phyloP scores from a whole-genome alignment of 2,329 filamentous ascomycete species.

The Torrubiella hemipterigena region DNA sequence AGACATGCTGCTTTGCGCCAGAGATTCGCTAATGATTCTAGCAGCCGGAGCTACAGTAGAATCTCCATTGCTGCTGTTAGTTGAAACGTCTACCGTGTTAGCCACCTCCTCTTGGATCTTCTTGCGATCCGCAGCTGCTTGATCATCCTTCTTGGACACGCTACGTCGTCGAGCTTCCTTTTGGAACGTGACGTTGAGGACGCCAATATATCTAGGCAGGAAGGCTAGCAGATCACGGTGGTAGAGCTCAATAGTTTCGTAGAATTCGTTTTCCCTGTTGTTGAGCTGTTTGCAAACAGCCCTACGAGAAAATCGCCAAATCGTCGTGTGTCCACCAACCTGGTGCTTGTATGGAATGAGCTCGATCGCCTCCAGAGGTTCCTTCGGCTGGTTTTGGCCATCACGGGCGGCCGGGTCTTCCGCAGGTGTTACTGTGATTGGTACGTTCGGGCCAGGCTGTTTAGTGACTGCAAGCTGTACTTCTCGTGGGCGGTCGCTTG shows the following conservation, averaged over 20 bases:
- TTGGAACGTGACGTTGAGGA: conserved; percentile 90
- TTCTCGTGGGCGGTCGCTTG: conserved; percentile 30
- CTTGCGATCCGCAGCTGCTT: conserved; percentile 21
- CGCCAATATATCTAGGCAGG: conserved; percentile 87
- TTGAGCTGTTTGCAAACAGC: conserved; percentile 98
- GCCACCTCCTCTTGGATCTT: conserved; percentile 18
- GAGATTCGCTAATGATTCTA: conserved; percentile 58
- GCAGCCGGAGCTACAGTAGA: conserved; percentile 10
- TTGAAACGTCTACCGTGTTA: conserved; percentile 1
- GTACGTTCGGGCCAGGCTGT: conserved; percentile 21
- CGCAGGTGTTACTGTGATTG: conserved; percentile 26
- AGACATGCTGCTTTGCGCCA: conserved; percentile 50
- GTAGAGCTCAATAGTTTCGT: conserved; percentile 85
- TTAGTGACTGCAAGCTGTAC: conserved; percentile 12
- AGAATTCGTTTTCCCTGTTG: conserved; percentile 97
- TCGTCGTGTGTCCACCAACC: conserved; percentile 89
- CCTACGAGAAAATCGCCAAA: conserved; percentile 89
- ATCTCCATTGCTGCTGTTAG: conserved; percentile 4
- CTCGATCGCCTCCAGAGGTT: conserved; percentile 81
- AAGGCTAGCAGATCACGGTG: conserved; percentile 87
- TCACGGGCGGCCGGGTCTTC: conserved; percentile 40
- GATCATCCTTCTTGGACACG: conserved; percentile 37
- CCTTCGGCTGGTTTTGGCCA: conserved; percentile 35
- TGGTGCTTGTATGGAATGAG: conserved; percentile 96
- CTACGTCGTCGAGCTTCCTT: conserved; percentile 62